Conservation (phyloP, 1,284 basidiomycete species). For the Hymenochaete sp. region DNA sequence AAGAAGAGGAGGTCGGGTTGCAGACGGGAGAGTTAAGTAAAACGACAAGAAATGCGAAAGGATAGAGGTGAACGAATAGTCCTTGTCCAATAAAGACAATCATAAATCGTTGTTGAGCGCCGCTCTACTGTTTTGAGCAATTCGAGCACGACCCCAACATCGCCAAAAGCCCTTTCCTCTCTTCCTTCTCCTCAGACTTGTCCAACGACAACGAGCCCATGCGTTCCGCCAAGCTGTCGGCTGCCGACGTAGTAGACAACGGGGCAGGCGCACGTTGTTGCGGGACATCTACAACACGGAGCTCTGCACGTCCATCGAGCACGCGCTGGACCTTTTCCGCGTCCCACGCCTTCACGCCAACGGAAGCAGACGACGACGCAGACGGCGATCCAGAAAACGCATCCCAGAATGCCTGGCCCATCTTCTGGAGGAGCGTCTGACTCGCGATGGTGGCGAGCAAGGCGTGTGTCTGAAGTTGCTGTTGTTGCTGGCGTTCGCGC, state of each 20-base stretch:
- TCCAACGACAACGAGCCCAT: constrained; percentile 13
- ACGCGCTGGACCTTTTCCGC: constrained; percentile 69
- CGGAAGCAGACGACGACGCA: constrained; percentile 19
- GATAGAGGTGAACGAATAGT: background rate
- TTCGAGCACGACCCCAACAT: constrained; percentile 6
- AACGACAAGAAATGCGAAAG: background rate
- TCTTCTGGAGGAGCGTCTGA: constrained; percentile 57
- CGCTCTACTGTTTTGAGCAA: background rate
- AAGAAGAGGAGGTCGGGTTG: too few relatives aligned
- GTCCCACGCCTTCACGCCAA: constrained; percentile 49
- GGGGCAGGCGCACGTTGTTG: background rate
- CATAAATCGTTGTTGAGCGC: background rate
- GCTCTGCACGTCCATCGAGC: constrained; percentile 67
- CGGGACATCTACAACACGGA: constrained; percentile 29
- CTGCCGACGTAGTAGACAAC: background rate
- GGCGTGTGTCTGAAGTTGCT: constrained; percentile 29
- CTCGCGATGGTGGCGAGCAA: constrained; percentile 59
- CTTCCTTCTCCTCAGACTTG: background rate
- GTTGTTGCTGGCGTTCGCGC: constrained; percentile 18
- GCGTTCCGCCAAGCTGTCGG: constrained; percentile 14
- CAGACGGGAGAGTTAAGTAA: background rate
- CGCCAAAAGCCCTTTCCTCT: constrained; percentile 11
- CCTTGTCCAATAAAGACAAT: background rate
- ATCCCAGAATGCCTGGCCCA: constrained; percentile 72
- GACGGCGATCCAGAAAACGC: constrained; percentile 50